Evolutionary conservation across 345 rosid species (phyloP), one percentile per base, ranked within the genome.

Genomic region (Pseudoturritis turrita): DNA sequence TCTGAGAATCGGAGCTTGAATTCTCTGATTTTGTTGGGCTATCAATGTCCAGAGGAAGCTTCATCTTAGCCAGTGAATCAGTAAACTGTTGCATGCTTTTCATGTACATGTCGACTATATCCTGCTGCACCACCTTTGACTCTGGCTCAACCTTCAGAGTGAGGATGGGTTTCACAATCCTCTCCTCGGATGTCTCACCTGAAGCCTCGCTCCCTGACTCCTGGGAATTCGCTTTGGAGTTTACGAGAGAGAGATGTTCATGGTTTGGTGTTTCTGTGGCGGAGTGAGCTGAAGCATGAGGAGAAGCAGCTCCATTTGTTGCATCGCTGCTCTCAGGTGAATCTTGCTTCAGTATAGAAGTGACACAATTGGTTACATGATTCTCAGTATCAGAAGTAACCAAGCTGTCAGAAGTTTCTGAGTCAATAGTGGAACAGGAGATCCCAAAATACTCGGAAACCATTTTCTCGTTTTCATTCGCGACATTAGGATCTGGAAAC

Each of bases 41-140:
- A 39, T 92, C 97, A 26, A 85, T 70, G 87, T 92, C 97, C 75
- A 91, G 54, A 41, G 99, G 99, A 54, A 96, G 97, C 83, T 91
- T 96, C 99, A 96, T 96, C 85, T 92, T 92, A 31, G 99, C 99
- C 81, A 96, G 77, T 46, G 99, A 96, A 81, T 96, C 99, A 0
- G 99, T 96, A 77, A 96, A 96, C 71, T 96, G 97, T 78, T 92
- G 99, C 99, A 96, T 96, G 75, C 99, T 92, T 81, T 96, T 96
- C 97, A 90, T 87, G 78, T 96, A 96, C 96, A 96, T 96, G 80
- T 96, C 96, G 2, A 92, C 98, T 64, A 88, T 84, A 29, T 96
- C 99, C 82, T 96, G 98, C 83, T 96, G 97, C 65, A 88, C 91
- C 70, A 89, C 79, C 57, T 83, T 88, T 67, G 83, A 77, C 82